phyloP scores from a whole-genome alignment of 495 filamentous ascomycete species.

The Penicillium lagena region DNA sequence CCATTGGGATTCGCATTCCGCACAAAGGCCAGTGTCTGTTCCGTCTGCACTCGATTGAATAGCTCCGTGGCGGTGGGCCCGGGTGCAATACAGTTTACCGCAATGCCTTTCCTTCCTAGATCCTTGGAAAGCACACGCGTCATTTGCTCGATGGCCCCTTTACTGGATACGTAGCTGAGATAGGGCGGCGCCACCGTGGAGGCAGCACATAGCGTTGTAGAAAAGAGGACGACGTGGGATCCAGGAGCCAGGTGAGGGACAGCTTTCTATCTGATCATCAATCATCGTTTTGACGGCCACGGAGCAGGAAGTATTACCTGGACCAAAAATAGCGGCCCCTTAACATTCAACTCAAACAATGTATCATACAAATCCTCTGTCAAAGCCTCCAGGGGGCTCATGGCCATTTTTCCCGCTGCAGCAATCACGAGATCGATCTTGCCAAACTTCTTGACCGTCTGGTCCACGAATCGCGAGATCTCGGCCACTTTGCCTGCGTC shows the following conservation, averaged over 20 bases:
- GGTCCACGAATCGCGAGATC: constrained; percentile 35
- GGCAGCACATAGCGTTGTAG: constrained; percentile 36
- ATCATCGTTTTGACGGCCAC: background rate
- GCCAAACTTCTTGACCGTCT: constrained; percentile 37
- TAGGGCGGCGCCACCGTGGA: constrained; percentile 49
- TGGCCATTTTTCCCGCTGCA: constrained; percentile 51
- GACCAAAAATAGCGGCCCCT: constrained; percentile 59
- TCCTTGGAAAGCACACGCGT: constrained; percentile 58
- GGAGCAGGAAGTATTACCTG: constrained; percentile 32
- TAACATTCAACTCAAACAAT: constrained; percentile 54
- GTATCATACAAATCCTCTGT: constrained; percentile 56
- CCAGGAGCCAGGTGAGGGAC: constrained; percentile 52
- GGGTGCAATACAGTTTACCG: constrained; percentile 59
- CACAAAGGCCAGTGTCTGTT: constrained; percentile 46
- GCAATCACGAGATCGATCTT: constrained; percentile 60
- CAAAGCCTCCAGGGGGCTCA: constrained; percentile 48
- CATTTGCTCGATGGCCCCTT: constrained; percentile 69
- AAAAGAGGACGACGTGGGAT: constrained; percentile 55
- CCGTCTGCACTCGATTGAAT: constrained; percentile 55
- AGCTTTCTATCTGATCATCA: constrained; percentile 39
- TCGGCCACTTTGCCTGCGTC: constrained; percentile 33
- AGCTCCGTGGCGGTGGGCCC: constrained; percentile 64
- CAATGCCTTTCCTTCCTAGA: constrained; percentile 52
- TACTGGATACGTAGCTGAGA: constrained; percentile 55
- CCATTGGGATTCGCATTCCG: constrained; percentile 43